Base-by-base conservation (phyloP, 495 filamentous ascomycete species). In the Terfezia claveryi region DNA sequence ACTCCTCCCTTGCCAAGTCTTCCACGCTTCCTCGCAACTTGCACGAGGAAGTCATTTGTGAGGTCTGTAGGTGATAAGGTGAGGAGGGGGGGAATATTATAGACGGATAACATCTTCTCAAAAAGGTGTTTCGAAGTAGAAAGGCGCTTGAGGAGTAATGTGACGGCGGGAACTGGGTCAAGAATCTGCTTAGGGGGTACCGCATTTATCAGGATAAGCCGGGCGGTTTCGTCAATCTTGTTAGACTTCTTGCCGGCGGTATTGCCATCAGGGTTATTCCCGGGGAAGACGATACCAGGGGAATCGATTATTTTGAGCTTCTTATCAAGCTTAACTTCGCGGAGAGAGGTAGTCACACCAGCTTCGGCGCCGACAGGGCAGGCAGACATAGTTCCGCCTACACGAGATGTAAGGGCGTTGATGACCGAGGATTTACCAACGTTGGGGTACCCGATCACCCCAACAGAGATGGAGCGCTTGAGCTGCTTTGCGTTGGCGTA, bases 341-440 rank as follows among this genome's bases (percentile, higher is more conserved):
- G 81, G 60, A 94, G 75, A 59, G 75, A 80, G 49, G 89, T 96
- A 10, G 89, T 96, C 36, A 96, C 82, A 54, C 89, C 89, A 3
- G 89, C 89, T 69, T 94, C 89, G 44, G 89, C 87, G 27, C 89
- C 89, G 1, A 82, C 81, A 0, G 89, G 87, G 67, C 87, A 94
- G 36, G 85, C 83, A 20, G 77, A 75, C 38, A 67, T 67, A 10
- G 70, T 64, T 56, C 80, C 78, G 58, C 84, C 82, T 37, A 94
- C 70, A 50, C 86, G 81, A 37, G 85, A 80, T 5, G 83, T 83
- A 38, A 96, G 80, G 9, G 86, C 83, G 67, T 96, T 96, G 76
- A 96, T 94, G 58, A 96, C 85, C 50, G 87, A 93, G 14, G 86
- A 93, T 69, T 96, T 96, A 67, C 89, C 89, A 58, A 94, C 89